Conservation (phyloP, 495 filamentous ascomycete genomes). For the Daldinia grandis region DNA sequence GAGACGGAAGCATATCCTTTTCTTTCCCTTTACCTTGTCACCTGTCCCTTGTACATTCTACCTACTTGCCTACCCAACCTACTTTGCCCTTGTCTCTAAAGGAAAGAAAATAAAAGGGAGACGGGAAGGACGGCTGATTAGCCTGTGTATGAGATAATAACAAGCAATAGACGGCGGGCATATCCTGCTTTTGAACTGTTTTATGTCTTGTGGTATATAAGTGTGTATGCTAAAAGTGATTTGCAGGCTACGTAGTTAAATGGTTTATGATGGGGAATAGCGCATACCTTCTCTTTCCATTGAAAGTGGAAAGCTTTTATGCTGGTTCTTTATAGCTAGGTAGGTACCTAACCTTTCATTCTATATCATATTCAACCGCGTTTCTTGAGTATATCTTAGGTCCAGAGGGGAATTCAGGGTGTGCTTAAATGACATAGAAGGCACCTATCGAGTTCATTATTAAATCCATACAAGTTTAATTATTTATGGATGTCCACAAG, state of each 20-base stretch:
- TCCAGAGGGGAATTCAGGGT: too few relatives aligned
- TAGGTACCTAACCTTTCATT: too few relatives aligned
- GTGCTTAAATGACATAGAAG: too few relatives aligned
- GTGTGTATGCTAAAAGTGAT: neutral
- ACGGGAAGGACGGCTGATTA: conserved; percentile 4
- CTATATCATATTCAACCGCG: too few relatives aligned
- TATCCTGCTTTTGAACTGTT: conserved; percentile 2
- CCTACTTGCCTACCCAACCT: conserved; percentile 4
- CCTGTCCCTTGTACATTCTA: conserved; percentile 37
- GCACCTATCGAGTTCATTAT: too few relatives aligned
- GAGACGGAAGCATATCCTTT: conserved; percentile 20
- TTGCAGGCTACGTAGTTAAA: neutral
- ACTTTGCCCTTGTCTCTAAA: conserved; percentile 17
- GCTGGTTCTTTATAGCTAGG: too few relatives aligned
- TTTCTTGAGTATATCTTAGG: too few relatives aligned
- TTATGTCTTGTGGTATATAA: neutral
- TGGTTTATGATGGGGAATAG: too few relatives aligned
- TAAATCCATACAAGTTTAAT: too few relatives aligned
- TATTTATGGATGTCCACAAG: too few relatives aligned
- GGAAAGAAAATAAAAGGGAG: conserved; percentile 9
- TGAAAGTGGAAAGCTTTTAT: too few relatives aligned
- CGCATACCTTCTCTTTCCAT: too few relatives aligned
- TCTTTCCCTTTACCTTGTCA: conserved; percentile 32
- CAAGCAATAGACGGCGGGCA: conserved; percentile 22
- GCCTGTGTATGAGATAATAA: conserved; percentile 31